Conservation (phyloP, 176 grass and related monocot species). For the Bothriochloa decipiens region DNA sequence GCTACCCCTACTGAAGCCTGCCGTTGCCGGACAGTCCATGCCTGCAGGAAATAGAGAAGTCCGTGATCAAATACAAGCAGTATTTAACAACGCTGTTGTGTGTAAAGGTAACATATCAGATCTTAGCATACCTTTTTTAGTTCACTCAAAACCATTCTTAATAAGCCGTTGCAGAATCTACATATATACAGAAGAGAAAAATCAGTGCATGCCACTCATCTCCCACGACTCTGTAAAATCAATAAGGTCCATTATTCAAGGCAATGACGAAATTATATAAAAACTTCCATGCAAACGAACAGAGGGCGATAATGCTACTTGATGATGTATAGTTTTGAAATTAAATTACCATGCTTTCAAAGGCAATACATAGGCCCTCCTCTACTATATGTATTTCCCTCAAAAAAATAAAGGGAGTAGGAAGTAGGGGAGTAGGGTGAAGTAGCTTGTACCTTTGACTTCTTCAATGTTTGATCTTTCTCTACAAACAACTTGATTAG, state of each 20-base stretch:
- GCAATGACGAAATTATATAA: not conserved
- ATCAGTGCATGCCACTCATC: not conserved
- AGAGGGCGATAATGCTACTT: not conserved
- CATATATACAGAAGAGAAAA: not conserved
- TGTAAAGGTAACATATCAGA: not conserved
- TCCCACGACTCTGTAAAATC: not conserved
- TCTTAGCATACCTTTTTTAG: not conserved
- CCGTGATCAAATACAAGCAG: not conserved
- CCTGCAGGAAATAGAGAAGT: not conserved
- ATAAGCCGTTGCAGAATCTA: conserved; percentile 4
- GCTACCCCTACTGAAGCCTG: not conserved
- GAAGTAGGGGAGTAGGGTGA: not conserved
- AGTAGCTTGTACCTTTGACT: conserved; percentile 1
- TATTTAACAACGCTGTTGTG: not conserved
- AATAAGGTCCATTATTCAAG: not conserved
- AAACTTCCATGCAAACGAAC: not conserved
- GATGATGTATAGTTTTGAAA: not conserved
- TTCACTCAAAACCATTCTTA: not conserved
- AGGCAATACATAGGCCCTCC: not conserved
- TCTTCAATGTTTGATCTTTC: not conserved
- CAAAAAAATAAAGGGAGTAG: not conserved
- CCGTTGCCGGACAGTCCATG: not conserved
- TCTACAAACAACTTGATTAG: conserved; percentile 8
- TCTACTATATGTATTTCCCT: not conserved
- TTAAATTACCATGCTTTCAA: not conserved